These are phyloP conservation scores for Neurospora sp. DNA, from an alignment of 495 filamentous ascomycete genomes.

Conservation along the genomic window DNA sequence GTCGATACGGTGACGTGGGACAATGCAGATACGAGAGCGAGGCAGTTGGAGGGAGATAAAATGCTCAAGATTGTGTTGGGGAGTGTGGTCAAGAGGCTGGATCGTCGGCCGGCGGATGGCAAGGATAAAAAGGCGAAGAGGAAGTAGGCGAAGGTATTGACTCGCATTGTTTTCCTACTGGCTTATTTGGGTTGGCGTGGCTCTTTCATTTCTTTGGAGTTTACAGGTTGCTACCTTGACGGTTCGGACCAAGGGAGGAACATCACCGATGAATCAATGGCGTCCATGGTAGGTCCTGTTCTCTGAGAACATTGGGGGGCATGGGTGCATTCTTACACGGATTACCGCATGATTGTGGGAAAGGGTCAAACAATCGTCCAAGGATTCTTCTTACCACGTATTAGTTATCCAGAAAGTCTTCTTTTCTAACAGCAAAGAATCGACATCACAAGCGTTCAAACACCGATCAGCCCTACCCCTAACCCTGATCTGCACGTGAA, in stretches of 20 bases:
- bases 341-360: background rate
- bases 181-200: background rate
- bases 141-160: background rate
- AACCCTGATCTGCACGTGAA: background rate
- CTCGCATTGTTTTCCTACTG: background rate
- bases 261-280: background rate
- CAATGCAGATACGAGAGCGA: conserved; percentile 23
- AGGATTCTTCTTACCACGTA: background rate
- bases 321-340: background rate
- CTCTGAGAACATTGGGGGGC: background rate
- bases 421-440: background rate
- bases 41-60: conserved; percentile 41
- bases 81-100: conserved; percentile 53
- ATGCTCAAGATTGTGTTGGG: conserved; percentile 81
- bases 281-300: background rate
- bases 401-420: background rate
- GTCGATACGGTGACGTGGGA: conserved; percentile 85
- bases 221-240: background rate
- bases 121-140: background rate
- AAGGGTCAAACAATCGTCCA: background rate
- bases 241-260: background rate
- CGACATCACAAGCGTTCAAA: background rate
- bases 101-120: conserved; percentile 27
- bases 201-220: background rate
- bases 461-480: background rate